Conservation (phyloP, 192 early-diverging fungal species). For the Coemansia sp. region DNA sequence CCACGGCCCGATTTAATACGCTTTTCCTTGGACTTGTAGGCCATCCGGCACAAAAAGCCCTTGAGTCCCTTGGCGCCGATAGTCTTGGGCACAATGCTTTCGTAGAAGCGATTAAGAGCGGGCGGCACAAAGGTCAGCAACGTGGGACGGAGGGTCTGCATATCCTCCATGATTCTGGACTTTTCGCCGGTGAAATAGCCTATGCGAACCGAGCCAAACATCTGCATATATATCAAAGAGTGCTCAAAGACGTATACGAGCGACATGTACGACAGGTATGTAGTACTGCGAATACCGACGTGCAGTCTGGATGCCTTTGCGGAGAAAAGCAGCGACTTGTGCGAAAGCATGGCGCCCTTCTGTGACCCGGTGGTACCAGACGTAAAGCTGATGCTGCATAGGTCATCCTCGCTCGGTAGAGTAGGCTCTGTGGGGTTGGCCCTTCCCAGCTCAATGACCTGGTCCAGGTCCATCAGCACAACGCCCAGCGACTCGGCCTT, state of each 20-base stretch:
- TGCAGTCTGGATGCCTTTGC: background rate
- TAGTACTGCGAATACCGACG: background rate
- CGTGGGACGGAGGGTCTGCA: conserved; percentile 71
- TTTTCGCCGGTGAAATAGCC: conserved; percentile 78
- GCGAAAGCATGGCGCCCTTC: conserved; percentile 63
- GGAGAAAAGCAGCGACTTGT: conserved; percentile 1
- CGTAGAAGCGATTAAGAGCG: conserved; percentile 81
- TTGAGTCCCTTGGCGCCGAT: conserved; percentile 49
- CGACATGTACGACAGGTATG: conserved; percentile 63
- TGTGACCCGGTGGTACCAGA: conserved; percentile 72
- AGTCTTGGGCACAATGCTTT: conserved; percentile 58
- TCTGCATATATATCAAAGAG: conserved; percentile 47
- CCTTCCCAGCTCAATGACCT: conserved; percentile 61
- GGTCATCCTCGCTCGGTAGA: conserved; percentile 60
- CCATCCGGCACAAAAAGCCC: conserved; percentile 52
- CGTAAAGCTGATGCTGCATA: conserved; percentile 68
- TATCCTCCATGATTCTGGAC: conserved; percentile 69
- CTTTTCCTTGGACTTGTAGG: conserved; percentile 56
- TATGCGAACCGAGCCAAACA: conserved; percentile 59
- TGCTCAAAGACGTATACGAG: conserved; percentile 83
- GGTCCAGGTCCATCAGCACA: conserved; percentile 56
- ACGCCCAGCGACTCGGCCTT: conserved; percentile 63
- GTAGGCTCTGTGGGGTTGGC: conserved; percentile 50
- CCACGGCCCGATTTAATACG: conserved; percentile 58
- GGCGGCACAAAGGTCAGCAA: conserved; percentile 70